Conservation (phyloP, 2,329 filamentous ascomycete genomes). For the Neofusicoccum kwambonambiense region DNA sequence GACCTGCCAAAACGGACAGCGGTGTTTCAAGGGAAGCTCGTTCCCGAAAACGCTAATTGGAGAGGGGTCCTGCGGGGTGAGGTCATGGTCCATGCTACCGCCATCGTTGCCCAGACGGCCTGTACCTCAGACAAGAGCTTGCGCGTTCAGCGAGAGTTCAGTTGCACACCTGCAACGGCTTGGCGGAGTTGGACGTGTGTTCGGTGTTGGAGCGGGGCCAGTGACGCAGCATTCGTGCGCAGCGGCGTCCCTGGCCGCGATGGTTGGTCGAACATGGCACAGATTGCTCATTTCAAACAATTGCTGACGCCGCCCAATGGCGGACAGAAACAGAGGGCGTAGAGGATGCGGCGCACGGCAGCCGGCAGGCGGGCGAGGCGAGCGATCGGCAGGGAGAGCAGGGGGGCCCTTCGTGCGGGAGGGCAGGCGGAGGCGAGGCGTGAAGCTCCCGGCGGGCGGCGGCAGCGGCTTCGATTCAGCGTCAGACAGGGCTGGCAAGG, state of each 20-base stretch:
- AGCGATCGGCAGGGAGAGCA: slow-evolving; percentile 12
- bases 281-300: not conserved
- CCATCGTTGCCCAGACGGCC: no score
- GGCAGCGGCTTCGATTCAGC: not conserved
- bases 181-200: not conserved
- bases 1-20: not conserved
- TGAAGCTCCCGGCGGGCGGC: not conserved
- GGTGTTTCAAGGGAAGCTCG: not conserved
- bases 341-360: not conserved
- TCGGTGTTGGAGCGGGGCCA: not conserved
- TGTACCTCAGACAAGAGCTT: not conserved
- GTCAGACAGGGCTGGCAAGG: not conserved
- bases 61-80: no score
- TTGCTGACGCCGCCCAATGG: not conserved
- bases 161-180: not conserved
- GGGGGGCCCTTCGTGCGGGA: not conserved
- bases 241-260: not conserved
- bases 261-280: not conserved
- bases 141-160: not conserved
- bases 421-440: slow-evolving; percentile 1
- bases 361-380: not conserved
- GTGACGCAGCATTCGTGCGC: not conserved
- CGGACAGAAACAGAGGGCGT: not conserved
- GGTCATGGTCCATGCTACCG: no score
- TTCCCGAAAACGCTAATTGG: not conserved